phyloP scores from a whole-genome alignment of 768 basidiomycete species.

The Tylopilus subfusipes region DNA sequence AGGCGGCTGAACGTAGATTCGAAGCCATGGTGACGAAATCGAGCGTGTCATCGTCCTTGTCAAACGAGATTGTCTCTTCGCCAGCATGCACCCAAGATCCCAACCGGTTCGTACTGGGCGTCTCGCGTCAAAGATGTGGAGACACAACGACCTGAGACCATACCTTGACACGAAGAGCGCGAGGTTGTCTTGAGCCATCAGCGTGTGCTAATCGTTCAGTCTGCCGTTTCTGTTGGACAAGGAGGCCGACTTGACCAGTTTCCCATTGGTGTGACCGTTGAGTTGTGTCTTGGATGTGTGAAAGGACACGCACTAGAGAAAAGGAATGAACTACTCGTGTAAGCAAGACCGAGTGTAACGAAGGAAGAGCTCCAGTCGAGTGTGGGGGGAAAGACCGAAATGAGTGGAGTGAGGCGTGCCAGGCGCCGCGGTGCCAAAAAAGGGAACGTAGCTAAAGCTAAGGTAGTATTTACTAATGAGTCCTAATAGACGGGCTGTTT shows the following conservation, averaged over 20 bases:
- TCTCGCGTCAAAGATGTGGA: constrained; percentile 7
- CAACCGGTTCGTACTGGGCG: constrained; percentile 70
- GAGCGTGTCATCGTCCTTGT: constrained; percentile 96
- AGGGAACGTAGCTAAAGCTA: no score
- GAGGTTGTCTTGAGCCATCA: constrained; percentile 78
- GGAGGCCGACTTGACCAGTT: neutral
- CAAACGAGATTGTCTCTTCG: constrained; percentile 78
- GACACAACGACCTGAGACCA: constrained; percentile 1
- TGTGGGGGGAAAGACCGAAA: no score
- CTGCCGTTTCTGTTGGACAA: constrained; percentile 25
- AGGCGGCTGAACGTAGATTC: constrained; percentile 87
- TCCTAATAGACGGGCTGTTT: no score
- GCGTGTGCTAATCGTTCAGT: constrained; percentile 77
- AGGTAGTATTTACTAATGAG: no score
- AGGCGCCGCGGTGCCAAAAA: no score
- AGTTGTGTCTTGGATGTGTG: constrained; percentile 21
- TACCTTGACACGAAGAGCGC: constrained; percentile 84
- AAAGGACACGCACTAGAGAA: no score
- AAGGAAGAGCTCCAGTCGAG: no score
- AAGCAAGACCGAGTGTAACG: no score
- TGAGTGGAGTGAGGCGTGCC: no score
- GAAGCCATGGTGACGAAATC: constrained; percentile 96
- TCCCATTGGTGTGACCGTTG: constrained; percentile 28
- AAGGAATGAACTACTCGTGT: no score
- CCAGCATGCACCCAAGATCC: constrained; percentile 62